Evolutionary conservation across 306 rosid species (phyloP), one percentile per base, ranked within the genome.

Genomic region (Cucurbita argyrosperma): DNA sequence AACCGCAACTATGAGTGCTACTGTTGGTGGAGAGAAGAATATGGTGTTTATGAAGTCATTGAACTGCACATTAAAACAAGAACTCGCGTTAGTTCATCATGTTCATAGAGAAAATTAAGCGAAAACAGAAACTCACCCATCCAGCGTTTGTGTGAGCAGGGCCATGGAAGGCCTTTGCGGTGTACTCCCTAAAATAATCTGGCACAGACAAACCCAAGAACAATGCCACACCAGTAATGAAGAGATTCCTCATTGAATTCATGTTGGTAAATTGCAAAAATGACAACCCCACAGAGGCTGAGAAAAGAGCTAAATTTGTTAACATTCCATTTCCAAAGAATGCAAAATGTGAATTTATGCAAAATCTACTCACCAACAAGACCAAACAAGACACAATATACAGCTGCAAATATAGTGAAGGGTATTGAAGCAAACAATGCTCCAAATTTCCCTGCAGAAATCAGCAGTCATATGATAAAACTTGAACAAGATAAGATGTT

Each of bases 181-280:
- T 91, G 86, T 79, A 95, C 76, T 89, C 93, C 74, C 96, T 84
- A 80, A 95, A 95, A 77, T 91, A 95, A 78, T 85, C 96, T 1
- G 99, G 97, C 77, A 95, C 75, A 52, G 99, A 95, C 56, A 95
- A 78, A 12, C 99, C 99, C 74, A 95, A 83, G 91, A 85, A 95
- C 75, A 95, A 87, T 49, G 99, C 75, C 52, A 95, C 96, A 0
- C 96, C 99, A 1, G 85, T 80, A 53, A 95, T 91, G 74, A 95
- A 91, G 72, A 95, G 97, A 83, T 91, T 95, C 80, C 99, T 88
- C 97, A 87, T 79, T 47, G 99, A 95, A 80, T 95, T 95, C 99
- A 95, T 91, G 89, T 95, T 95, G 73, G 99, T 95, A 82, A 95
- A 95, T 82, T 95, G 99, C 96, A 95, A 82, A 86, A 95, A 91